Percentiles rank a stretch among this genome's conserved stretches.
Evolutionary conservation across 2,329 filamentous ascomycete species (phyloP).

Genomic region (Neofusicoccum cordaticola): DNA sequence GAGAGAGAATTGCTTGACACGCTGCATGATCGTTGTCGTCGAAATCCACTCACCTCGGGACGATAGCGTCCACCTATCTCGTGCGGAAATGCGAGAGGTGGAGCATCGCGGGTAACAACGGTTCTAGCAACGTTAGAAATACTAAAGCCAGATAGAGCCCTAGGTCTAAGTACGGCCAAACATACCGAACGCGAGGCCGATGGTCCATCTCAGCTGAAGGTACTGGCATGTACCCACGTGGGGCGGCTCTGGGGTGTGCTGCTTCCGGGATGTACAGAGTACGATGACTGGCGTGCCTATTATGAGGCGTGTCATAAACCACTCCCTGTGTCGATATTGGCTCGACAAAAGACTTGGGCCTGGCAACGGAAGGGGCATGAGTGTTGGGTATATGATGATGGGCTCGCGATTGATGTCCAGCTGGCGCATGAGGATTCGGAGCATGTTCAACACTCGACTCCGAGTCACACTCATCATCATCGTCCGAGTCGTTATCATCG

Average conservation of each 20-base stretch:
- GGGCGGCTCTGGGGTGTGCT: not conserved
- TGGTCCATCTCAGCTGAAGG: not conserved
- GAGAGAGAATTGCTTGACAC: not conserved
- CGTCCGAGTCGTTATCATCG: slow-evolving; percentile 45
- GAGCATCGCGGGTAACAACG: not conserved
- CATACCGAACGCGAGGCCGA: not conserved
- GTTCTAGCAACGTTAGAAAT: not conserved
- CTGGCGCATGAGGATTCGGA: slow-evolving; percentile 27
- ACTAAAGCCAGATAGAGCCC: not conserved
- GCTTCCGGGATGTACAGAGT: not conserved
- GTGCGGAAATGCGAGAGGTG: not conserved
- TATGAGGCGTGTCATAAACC: not conserved
- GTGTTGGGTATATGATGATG: slow-evolving; percentile 26
- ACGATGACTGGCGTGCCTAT: not conserved
- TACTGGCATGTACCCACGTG: not conserved
- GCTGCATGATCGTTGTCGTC: not conserved
- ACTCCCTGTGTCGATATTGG: not conserved
- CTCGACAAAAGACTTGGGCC: slow-evolving; percentile 18
- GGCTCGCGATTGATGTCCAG: slow-evolving; percentile 32
- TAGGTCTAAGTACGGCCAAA: not conserved
- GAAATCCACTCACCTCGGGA: not conserved
- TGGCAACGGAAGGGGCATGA: slow-evolving; percentile 16
- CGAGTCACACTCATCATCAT: slow-evolving; percentile 22
- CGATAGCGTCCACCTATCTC: not conserved
- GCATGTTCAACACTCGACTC: slow-evolving; percentile 4